Percentiles rank a stretch among this genome's conserved stretches.
Conservation (phyloP, 371 early-diverging fungal genomes). For the Mucor velutinosus region DNA sequence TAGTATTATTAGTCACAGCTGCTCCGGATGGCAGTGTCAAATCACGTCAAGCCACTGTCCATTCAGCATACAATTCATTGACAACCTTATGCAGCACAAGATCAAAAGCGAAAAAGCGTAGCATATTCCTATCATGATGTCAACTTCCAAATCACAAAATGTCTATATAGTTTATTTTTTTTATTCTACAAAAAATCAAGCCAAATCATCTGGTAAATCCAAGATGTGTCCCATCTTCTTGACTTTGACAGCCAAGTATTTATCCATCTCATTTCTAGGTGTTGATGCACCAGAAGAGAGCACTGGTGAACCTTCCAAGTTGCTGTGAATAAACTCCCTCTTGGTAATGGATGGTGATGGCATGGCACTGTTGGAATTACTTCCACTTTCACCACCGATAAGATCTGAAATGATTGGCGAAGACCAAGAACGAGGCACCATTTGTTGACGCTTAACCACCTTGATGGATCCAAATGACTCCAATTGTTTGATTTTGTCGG, state of each 20-base stretch:
- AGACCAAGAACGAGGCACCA: slow-evolving; percentile 87
- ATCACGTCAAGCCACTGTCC: not conserved
- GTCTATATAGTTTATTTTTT: not conserved
- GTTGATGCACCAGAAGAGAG: slow-evolving; percentile 22
- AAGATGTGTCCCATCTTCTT: slow-evolving; percentile 89
- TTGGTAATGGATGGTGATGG: slow-evolving; percentile 18
- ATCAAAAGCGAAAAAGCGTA: no score
- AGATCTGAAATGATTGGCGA: slow-evolving; percentile 21
- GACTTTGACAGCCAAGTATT: slow-evolving; percentile 83
- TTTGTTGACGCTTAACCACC: slow-evolving; percentile 82
- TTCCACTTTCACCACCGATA: slow-evolving; percentile 7
- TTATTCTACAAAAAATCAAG: not conserved
- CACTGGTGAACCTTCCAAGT: slow-evolving; percentile 19
- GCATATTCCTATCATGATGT: no score
- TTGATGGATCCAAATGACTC: slow-evolving; percentile 67
- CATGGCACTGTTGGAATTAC: slow-evolving; percentile 24
- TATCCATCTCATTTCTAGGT: slow-evolving; percentile 69
- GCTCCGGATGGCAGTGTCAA: not conserved
- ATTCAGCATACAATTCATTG: not conserved
- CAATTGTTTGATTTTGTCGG: slow-evolving; percentile 88
- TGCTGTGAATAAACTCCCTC: slow-evolving; percentile 1
- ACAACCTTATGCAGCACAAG: no score
- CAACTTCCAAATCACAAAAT: not conserved
- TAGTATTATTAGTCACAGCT: slow-evolving; percentile 12
- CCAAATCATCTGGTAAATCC: slow-evolving; percentile 61